These are phyloP conservation scores for Psilocybe sp. DNA, from an alignment of 768 basidiomycete species.

Conservation along the genomic window DNA sequence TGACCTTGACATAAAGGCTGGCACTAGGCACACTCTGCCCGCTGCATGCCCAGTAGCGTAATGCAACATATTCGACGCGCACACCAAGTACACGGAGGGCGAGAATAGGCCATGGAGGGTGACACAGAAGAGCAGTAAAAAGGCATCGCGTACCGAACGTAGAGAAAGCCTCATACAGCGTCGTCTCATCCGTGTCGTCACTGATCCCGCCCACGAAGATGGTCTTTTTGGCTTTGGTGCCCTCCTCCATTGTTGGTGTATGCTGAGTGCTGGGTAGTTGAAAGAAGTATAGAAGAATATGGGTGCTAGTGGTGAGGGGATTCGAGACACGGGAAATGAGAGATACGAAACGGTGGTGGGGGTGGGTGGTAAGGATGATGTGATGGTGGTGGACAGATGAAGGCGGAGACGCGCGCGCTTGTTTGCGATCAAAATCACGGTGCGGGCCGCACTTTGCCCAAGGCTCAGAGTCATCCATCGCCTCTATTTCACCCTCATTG, in stretches of 20 bases:
- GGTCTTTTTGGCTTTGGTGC: conserved; percentile 81
- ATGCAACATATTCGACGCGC: no score
- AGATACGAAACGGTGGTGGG: no score
- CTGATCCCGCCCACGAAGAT: conserved; percentile 81
- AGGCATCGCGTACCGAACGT: conserved; percentile 73
- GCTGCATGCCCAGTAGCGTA: no score
- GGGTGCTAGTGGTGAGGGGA: neutral
- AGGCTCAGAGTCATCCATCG: no score
- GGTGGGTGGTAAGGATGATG: neutral
- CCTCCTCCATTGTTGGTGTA: conserved; percentile 68
- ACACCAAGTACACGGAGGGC: no score
- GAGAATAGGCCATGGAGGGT: no score
- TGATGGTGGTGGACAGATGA: neutral
- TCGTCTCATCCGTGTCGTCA: conserved; percentile 79
- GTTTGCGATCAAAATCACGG: neutral
- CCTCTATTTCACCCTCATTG: no score
- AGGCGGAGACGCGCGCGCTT: neutral
- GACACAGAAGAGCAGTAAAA: neutral
- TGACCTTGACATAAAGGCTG: no score
- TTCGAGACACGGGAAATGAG: neutral
- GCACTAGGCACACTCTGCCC: no score
- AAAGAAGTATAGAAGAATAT: neutral
- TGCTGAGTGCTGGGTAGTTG: neutral
- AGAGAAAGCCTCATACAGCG: conserved; percentile 77
- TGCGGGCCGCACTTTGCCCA: neutral